These are phyloP conservation scores for Lentinula raphanica DNA, from an alignment of 768 basidiomycete genomes.

Conservation along the genomic window DNA sequence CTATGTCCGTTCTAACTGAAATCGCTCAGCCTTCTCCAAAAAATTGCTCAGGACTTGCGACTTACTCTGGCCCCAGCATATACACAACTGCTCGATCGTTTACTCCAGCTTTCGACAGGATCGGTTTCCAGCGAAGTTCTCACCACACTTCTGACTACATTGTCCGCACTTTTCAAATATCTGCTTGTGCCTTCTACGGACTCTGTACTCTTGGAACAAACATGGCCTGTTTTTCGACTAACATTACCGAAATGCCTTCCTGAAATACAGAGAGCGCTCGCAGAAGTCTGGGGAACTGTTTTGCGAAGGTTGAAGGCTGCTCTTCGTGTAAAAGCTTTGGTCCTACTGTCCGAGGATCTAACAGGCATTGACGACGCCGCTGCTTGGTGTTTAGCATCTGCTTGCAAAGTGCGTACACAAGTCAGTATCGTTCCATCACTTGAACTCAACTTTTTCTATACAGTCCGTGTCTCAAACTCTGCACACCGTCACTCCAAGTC, in stretches of 20 bases:
- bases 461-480: constrained; percentile 81
- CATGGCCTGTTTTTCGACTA: constrained; percentile 52
- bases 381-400: constrained; percentile 72
- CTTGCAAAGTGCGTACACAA: constrained; percentile 59
- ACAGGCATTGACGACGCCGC: constrained; percentile 54
- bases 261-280: constrained; percentile 71
- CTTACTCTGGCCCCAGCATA: constrained; percentile 67
- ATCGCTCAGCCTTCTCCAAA: constrained; percentile 61
- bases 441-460: constrained; percentile 6
- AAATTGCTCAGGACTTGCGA: constrained; percentile 76
- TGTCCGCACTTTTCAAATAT: constrained; percentile 67
- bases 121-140: constrained; percentile 57
- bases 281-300: constrained; percentile 84
- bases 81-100: constrained; percentile 43
- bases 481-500: constrained; percentile 66
- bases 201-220: constrained; percentile 45
- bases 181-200: constrained; percentile 62
- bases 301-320: constrained; percentile 66
- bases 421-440: neutral
- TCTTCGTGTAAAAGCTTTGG: constrained; percentile 50
- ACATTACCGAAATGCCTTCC: constrained; percentile 55
- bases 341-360: constrained; percentile 46
- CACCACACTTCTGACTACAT: constrained; percentile 59
- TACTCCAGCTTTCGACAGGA: constrained; percentile 53
- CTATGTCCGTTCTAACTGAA: constrained; percentile 6